Conservation (phyloP, 2,329 filamentous ascomycete species). For the Pseudodiploospora longispora region DNA sequence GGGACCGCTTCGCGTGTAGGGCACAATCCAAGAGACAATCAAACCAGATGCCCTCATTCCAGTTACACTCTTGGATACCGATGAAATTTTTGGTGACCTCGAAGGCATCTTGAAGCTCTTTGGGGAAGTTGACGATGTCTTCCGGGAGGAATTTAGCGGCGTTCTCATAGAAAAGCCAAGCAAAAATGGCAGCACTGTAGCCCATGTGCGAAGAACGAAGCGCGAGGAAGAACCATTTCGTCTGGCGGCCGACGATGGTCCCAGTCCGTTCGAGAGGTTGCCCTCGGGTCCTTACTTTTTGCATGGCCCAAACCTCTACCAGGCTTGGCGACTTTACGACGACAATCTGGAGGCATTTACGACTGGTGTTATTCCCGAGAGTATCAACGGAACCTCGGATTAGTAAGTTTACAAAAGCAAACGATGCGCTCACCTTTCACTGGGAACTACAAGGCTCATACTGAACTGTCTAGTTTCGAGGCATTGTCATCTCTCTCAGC, state of each 20-base stretch:
- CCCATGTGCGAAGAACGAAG: neutral
- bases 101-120: slow-evolving; percentile 25
- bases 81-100: slow-evolving; percentile 29
- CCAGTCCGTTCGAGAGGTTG: slow-evolving; percentile 17
- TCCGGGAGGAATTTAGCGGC: slow-evolving; percentile 28
- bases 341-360: slow-evolving; percentile 28
- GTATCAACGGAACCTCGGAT: slow-evolving; percentile 14
- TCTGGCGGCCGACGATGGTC: slow-evolving; percentile 6
- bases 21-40: slow-evolving; percentile 33
- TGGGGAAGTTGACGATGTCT: slow-evolving; percentile 30
- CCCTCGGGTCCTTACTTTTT: slow-evolving; percentile 34
- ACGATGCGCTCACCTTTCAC: slow-evolving; percentile 1
- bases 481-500: slow-evolving; percentile 19
- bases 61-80: slow-evolving; percentile 30
- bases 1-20: slow-evolving; percentile 16
- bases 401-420: slow-evolving; percentile 15
- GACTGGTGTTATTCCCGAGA: slow-evolving; percentile 29
- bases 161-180: slow-evolving; percentile 31
- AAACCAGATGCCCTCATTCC: slow-evolving; percentile 32
- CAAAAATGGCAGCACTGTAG: slow-evolving; percentile 8
- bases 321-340: slow-evolving; percentile 33
- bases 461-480: slow-evolving; percentile 19
- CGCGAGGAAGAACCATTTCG: slow-evolving; percentile 1
- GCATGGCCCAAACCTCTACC: slow-evolving; percentile 31
- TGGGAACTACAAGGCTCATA: too few relatives aligned